Base-by-base conservation (phyloP, 805 yeast species). In the Starmerella floris region DNA sequence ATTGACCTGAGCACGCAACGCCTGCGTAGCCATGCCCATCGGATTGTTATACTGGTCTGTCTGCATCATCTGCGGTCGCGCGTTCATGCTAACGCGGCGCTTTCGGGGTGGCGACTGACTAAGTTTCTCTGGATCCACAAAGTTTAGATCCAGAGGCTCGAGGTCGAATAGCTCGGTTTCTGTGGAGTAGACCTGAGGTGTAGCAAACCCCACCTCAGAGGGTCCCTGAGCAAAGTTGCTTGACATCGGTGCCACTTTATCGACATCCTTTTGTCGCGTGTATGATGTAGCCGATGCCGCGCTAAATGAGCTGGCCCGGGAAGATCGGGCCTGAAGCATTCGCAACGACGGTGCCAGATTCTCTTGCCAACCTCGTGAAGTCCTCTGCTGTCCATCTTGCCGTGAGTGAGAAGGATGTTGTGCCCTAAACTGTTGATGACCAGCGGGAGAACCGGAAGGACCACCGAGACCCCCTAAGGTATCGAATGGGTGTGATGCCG, bases 201-300 rank as follows among this genome's bases (percentile, higher is more conserved):
- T 80, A 1, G 93, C 74, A 56, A 81, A 83, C 2, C 78, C 82
- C 22, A 80, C 85, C 53, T 80, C 84, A 35, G 69, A 70, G 1
- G 87, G 85, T 0, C 71, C 63, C 13, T 46, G 34, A 5, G 17
- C 48, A 48, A 42, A 51, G 48, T 40, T 44, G 42, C 20, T 41
- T 2, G 39, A 38, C 23, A 26, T 46, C 37, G 41, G 49, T 28
- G 43, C 43, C 31, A 36, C 43, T 16, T 40, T 48, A 16, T 46
- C 59, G 2, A 56, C 33, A 36, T 72, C 78, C 47, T 68, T 66
- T 25, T 61, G 52, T n/a, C 70, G 70, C 1, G 79, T 67, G 54
- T 79, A 78, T 0, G 82, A 72, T 5, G 68, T 59, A 1, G 78
- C 72, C 13, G 76, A 65, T 1, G 79, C 74, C 0, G 84, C 84